These are phyloP conservation scores for Cucurbita maxima DNA, from an alignment of 306 rosid species.

Conservation along the genomic window DNA sequence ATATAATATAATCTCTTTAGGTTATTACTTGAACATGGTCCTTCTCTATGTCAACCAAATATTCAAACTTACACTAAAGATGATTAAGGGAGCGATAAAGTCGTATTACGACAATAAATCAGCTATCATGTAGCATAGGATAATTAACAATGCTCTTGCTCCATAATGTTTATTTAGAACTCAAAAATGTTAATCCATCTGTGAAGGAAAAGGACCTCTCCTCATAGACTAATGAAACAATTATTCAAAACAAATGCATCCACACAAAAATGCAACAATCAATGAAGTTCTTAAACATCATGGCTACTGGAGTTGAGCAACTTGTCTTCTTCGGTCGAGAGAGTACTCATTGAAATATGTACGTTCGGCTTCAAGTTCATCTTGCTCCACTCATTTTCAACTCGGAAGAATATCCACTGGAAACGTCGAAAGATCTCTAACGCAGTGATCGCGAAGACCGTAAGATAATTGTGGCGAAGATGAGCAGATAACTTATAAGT, in stretches of 20 bases:
- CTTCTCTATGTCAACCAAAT: too few species aligned
- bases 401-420: slow-evolving; percentile 95
- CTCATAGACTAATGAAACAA: neutral
- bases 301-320: slow-evolving; percentile 43
- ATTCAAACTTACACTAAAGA: too few species aligned
- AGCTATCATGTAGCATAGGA: too few species aligned
- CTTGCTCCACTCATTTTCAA: slow-evolving; percentile 86
- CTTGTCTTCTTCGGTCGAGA: slow-evolving; percentile 51
- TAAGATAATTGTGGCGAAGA: slow-evolving; percentile 92
- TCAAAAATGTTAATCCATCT: neutral
- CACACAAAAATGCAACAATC: neutral
- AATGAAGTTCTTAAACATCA: slow-evolving; percentile 36
- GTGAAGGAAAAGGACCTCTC: neutral
- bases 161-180: neutral
- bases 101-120: too few species aligned
- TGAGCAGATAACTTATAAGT: slow-evolving; percentile 98
- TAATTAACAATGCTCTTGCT: too few species aligned
- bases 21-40: too few species aligned
- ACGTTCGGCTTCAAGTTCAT: slow-evolving; percentile 48
- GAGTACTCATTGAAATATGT: slow-evolving; percentile 43
- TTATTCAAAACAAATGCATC: neutral
- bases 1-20: too few species aligned
- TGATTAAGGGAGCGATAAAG: too few species aligned
- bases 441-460: slow-evolving; percentile 66
- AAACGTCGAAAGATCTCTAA: slow-evolving; percentile 92